phyloP scores from a whole-genome alignment of 208 protist genomes.

The Porcisia hertigi region DNA sequence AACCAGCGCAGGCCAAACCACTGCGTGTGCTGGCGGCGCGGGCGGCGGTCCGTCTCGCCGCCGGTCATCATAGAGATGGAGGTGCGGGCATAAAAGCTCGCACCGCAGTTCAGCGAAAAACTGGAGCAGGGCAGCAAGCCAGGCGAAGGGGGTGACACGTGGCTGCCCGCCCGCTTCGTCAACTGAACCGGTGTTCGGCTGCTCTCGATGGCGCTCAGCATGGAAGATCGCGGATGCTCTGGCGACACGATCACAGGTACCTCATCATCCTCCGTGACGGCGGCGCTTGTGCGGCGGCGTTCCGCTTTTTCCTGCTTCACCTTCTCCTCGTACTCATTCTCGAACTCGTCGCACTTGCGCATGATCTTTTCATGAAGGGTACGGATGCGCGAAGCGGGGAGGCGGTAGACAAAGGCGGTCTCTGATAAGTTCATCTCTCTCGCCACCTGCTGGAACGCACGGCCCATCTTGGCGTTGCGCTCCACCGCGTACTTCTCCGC shows the following conservation, averaged over 20 bases:
- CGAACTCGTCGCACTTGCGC: constrained; percentile 54
- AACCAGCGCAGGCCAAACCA: constrained; percentile 85
- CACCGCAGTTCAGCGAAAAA: constrained; percentile 51
- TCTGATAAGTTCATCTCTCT: constrained; percentile 66
- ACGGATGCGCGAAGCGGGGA: constrained; percentile 48
- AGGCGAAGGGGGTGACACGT: constrained; percentile 23
- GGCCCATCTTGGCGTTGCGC: constrained; percentile 48
- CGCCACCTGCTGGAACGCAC: constrained; percentile 54
- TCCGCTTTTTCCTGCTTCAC: constrained; percentile 38
- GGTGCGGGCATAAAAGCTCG: constrained; percentile 40
- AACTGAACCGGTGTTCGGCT: constrained; percentile 2
- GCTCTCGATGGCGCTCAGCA: not conserved
- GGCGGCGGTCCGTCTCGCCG: constrained; percentile 28
- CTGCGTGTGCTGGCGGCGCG: constrained; percentile 61
- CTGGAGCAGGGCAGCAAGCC: constrained; percentile 50
- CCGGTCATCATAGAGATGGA: constrained; percentile 23
- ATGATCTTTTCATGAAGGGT: constrained; percentile 51
- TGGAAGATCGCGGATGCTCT: constrained; percentile 3
- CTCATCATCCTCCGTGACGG: constrained; percentile 35
- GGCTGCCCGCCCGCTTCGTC: constrained; percentile 9
- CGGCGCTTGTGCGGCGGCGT: constrained; percentile 22
- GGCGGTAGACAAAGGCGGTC: constrained; percentile 73
- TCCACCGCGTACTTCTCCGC: constrained; percentile 51
- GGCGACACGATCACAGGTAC: constrained; percentile 3
- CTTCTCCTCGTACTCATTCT: constrained; percentile 67